Evolutionary conservation across 257 asterid genomes (phyloP), one percentile per base, ranked within the genome.

Genomic region (Ehretia macrophylla): DNA sequence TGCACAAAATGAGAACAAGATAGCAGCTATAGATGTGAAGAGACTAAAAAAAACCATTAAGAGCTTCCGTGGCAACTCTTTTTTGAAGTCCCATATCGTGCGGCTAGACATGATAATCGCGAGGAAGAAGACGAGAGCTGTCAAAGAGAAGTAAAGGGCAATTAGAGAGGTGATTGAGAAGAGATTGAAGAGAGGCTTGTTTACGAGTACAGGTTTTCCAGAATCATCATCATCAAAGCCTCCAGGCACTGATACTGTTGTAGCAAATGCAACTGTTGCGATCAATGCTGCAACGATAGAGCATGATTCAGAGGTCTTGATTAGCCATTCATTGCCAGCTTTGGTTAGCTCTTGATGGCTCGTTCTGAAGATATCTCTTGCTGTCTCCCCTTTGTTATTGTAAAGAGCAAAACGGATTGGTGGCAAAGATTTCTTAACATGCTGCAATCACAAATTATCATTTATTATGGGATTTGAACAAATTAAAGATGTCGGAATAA

Each of bases 261-360:
- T n/a, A 22, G 89, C 83, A 17, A 81, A 84, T 16, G 89, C 86
- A 8, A 79, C 86, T 4, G 81, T 63, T 55, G 94, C 94, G 27
- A 85, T 74, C 45, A 85, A 85, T 12, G 90, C 85, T 0, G 85
- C 90, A 0, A 80, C 50, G 4, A 82, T 63, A 0, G 87, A 85
- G 79, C 86, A 85, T 3, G 94, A 85, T 42, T 85, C 81, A 1
- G 94, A 77, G 38, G 94, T 85, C 53, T 77, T 82, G 48, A 62
- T 62, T 19, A 85, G 71, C 94, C 94, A 85, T 0, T 68, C 40
- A 21, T 56, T 68, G 18, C 87, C 87, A 1, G 66, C 67, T 49
- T 72, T 51, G 40, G 74, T 54, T 0, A 82, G 72, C 0, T 42
- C 17, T 11, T 54, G 44, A 23, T 85, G 87, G 16, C 80, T 75